Evolutionary conservation across 73 alveolate species (phyloP).

Genomic region (Symbiodinium pilosum): DNA sequence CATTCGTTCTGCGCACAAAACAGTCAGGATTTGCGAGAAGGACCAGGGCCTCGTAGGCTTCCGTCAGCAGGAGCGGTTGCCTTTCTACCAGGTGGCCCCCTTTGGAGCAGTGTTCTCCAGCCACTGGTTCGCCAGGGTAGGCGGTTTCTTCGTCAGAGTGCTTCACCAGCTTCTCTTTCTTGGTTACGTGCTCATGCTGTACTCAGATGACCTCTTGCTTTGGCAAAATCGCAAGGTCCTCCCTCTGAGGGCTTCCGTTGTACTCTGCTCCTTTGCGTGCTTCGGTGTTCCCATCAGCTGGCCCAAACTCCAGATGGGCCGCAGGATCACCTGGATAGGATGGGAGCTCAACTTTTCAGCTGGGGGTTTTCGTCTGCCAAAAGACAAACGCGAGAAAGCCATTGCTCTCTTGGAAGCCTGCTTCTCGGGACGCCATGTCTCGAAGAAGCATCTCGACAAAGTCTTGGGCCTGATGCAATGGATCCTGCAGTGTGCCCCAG

Average conservation of each 20-base stretch:
- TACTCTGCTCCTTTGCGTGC: too few species aligned
- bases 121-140: neutral
- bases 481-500: too few species aligned
- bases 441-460: too few species aligned
- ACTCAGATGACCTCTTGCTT: neutral
- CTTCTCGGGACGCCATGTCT: too few species aligned
- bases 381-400: too few species aligned
- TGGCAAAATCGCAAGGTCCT: neutral
- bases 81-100: neutral
- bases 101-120: neutral
- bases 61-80: neutral
- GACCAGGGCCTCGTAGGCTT: neutral
- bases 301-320: too few species aligned
- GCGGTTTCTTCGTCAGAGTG: neutral
- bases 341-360: neutral
- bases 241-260: too few species aligned
- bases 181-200: neutral
- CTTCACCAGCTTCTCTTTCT: neutral
- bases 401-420: too few species aligned
- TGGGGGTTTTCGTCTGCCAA: neutral
- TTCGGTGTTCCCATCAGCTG: too few species aligned
- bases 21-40: too few species aligned
- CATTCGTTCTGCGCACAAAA: too few species aligned
- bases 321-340: neutral
- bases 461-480: too few species aligned